A percentile compares a stretch with the other conserved stretches of the same genome.
phyloP scores from a whole-genome alignment of 2,329 filamentous ascomycete genomes.

The Sarocladium kiliense region DNA sequence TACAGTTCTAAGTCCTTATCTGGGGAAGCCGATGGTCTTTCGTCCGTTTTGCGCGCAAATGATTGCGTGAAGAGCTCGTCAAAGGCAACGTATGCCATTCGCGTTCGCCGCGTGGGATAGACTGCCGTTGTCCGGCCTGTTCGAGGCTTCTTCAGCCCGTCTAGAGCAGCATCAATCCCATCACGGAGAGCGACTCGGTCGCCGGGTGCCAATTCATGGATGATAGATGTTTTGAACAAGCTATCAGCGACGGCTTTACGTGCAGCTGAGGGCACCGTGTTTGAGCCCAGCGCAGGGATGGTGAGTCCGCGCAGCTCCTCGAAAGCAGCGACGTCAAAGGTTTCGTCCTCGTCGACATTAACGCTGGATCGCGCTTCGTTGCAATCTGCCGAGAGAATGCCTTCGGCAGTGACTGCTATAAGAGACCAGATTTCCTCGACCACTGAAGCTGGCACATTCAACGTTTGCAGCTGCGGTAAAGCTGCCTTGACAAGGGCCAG shows the following conservation, averaged over 20 bases:
- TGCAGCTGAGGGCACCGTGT: constrained; percentile 59
- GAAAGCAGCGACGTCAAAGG: constrained; percentile 77
- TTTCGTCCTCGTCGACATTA: constrained; percentile 57
- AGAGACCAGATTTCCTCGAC: constrained; percentile 63
- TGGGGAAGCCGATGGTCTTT: constrained; percentile 25
- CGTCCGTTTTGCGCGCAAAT: constrained; percentile 51
- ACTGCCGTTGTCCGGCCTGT: constrained; percentile 69
- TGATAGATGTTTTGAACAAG: constrained; percentile 76
- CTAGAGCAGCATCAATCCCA: constrained; percentile 46
- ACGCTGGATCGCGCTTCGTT: constrained; percentile 30
- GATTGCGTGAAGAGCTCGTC: constrained; percentile 64
- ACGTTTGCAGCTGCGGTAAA: constrained; percentile 53
- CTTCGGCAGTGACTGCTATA: constrained; percentile 59
- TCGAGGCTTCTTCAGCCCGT: constrained; percentile 55
- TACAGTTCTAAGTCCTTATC: constrained; percentile 26
- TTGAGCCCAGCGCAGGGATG: constrained; percentile 65
- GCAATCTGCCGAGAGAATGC: constrained; percentile 64
- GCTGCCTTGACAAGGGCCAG: constrained; percentile 64
- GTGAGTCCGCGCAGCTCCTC: constrained; percentile 63
- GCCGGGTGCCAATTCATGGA: constrained; percentile 57
- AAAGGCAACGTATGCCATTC: constrained; percentile 76
- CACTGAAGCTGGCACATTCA: constrained; percentile 37
- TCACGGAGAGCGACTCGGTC: constrained; percentile 51
- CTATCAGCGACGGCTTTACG: constrained; percentile 67
- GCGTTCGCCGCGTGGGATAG: constrained; percentile 56